Base-by-base conservation (phyloP, 306 rosid species). In the Castanospermum australe region DNA sequence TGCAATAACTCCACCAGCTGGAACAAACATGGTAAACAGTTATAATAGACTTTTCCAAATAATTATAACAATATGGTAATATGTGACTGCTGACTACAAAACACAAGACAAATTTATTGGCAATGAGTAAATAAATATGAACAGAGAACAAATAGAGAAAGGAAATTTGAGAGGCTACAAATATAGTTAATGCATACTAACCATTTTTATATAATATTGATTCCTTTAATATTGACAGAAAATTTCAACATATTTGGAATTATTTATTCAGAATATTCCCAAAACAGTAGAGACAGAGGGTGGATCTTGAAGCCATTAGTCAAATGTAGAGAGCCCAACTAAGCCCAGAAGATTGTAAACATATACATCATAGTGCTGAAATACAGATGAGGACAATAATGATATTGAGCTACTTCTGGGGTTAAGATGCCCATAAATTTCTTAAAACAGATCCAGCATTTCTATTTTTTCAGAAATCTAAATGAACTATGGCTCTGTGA, bases 1-100 rank as follows among this genome's bases (percentile, higher is more conserved):
- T 33, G 98, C 98, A 54, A 94, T 20, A 54, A 94, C 98, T 81
- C 98, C 98, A 69, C 98, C 97, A 17, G 97, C 98, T 92, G 86
- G 65, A 67, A 75, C 32, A 76, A 70, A 69, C 66, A 79, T 3
- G 56, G 56, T 17, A 33, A 44, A 42, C 4, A 0, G 59, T 77
- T 77, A 71, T 74, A 13, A 77, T 20, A 32, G 28, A 35, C 30
- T 52, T 55, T 54, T 66, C 17, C 70, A 73, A 62, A 15, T 21
- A 62, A 22, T n/a, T n/a, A n/a, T 14, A 20, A 7, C 21, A 55
- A 39, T 48, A 21, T 30, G 17, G 30, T 10, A 45, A 32, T 18
- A 30, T 8, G n/a, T 75, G 71, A 52, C 35, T 12, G 17, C 51
- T 54, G 22, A 18, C 45, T 10, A 2, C 24, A 18, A 18, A 33